Evolutionary conservation across 768 basidiomycete species (phyloP).

Genomic region (Xerocomus spinulosus): DNA sequence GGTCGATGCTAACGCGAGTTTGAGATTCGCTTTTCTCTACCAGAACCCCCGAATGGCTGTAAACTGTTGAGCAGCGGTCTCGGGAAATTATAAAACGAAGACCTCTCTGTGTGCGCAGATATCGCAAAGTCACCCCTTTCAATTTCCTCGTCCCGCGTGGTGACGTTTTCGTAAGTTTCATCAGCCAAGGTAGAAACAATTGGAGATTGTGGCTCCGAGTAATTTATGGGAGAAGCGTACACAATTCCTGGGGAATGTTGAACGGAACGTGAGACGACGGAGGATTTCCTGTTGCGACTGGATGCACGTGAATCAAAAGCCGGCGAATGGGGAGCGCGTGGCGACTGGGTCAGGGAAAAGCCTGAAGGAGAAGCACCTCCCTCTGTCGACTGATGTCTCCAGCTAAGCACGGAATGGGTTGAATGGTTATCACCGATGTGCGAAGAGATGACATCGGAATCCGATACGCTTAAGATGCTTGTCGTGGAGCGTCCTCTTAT

Average conservation of each 20-base stretch:
- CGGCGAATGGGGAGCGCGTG: neutral
- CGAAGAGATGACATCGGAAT: neutral
- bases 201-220: neutral
- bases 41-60: neutral
- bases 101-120: constrained; percentile 3
- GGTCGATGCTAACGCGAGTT: neutral
- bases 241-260: neutral
- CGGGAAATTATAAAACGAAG: neutral
- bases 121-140: neutral
- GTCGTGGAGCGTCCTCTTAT: neutral
- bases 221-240: neutral
- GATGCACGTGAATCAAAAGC: neutral
- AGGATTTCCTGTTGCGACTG: neutral
- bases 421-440: neutral
- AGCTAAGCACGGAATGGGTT: no score
- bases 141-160: neutral
- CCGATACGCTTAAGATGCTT: neutral
- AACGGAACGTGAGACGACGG: neutral
- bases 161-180: neutral
- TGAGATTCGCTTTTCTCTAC: neutral
- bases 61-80: neutral
- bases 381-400: no score
- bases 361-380: neutral
- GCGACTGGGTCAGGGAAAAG: neutral
- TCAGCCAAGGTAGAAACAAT: neutral